Percentiles rank a stretch among this genome's conserved stretches.
Conservation (phyloP, 805 yeast species). For the Cyberlindnera suaveolens region DNA sequence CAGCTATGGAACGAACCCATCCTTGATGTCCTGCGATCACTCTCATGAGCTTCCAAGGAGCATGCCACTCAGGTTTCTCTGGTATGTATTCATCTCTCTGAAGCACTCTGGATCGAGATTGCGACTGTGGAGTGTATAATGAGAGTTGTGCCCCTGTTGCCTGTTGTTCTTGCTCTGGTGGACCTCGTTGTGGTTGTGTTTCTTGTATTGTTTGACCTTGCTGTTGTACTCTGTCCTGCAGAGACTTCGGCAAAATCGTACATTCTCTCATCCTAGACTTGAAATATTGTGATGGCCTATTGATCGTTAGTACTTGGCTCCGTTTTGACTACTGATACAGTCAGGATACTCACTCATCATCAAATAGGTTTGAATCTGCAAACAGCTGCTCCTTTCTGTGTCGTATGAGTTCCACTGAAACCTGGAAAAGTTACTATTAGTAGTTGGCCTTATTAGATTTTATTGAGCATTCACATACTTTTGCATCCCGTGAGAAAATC, state of each 20-base stretch:
- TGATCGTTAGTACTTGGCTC: background rate
- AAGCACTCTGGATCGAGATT: slow-evolving; percentile 9
- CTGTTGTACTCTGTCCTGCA: slow-evolving; percentile 8
- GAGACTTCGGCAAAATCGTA: slow-evolving; percentile 5
- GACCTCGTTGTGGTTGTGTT: slow-evolving; percentile 1
- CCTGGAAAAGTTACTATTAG: slow-evolving; percentile 7
- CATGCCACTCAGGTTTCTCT: slow-evolving; percentile 37
- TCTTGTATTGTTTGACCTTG: slow-evolving; percentile 3
- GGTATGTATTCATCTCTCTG: slow-evolving; percentile 15
- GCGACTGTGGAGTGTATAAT: slow-evolving; percentile 2
- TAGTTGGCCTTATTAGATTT: background rate
- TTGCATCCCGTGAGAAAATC: slow-evolving; percentile 9
- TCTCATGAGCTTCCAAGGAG: slow-evolving; percentile 65
- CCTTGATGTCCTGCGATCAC: slow-evolving; percentile 89
- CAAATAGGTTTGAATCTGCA: slow-evolving; percentile 1
- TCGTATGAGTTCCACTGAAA: slow-evolving; percentile 10
- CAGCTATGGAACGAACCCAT: slow-evolving; percentile 77
- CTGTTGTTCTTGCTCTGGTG: background rate
- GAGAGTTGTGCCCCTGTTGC: slow-evolving; percentile 3
- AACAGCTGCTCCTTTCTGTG: slow-evolving; percentile 11
- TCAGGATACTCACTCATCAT: background rate
- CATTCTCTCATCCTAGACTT: background rate
- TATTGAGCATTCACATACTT: slow-evolving; percentile 3
- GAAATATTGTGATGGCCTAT: background rate
- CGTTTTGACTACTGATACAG: no score